Conservation (phyloP, 2,329 filamentous ascomycete species). For the Penicillium sp. region DNA sequence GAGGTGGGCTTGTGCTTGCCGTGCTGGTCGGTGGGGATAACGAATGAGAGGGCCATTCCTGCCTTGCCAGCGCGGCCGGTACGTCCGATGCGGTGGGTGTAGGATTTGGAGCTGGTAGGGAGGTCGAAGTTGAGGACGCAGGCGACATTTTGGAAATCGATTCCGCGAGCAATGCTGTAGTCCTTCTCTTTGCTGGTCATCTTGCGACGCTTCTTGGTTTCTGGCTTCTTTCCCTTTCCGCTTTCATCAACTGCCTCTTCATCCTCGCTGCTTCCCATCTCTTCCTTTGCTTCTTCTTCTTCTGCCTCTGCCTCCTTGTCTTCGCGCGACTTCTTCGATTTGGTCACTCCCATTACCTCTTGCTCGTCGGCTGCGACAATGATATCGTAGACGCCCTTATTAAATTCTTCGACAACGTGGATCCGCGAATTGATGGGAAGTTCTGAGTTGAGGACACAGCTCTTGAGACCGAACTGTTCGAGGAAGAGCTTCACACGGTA, state of each 20-base stretch:
- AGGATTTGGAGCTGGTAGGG: conserved; percentile 76
- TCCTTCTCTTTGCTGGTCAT: conserved; percentile 67
- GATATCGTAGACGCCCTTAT: conserved; percentile 92
- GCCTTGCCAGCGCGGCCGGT: conserved; percentile 84
- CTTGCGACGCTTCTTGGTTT: conserved; percentile 53
- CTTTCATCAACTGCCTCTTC: conserved; percentile 28
- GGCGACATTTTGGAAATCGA: conserved; percentile 92
- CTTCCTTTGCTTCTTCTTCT: conserved; percentile 23
- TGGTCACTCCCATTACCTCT: conserved; percentile 60
- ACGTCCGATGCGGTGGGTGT: conserved; percentile 91
- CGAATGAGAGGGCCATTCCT: conserved; percentile 93
- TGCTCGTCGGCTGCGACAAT: conserved; percentile 93
- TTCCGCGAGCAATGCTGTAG: conserved; percentile 88
- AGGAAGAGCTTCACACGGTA: conserved; percentile 91
- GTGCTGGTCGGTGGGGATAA: conserved; percentile 71
- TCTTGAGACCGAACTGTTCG: conserved; percentile 92
- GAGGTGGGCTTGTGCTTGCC: conserved; percentile 83
- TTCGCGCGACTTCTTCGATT: conserved; percentile 27
- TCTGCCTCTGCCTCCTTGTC: conserved; percentile 19
- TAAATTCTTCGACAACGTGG: conserved; percentile 95
- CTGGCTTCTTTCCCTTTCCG: conserved; percentile 18
- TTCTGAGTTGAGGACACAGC: conserved; percentile 88
- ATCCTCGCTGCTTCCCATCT: conserved; percentile 34
- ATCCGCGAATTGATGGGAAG: conserved; percentile 85
- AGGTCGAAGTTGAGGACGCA: conserved; percentile 97